These are phyloP conservation scores for Passalora sequoiae DNA, from an alignment of 2,329 filamentous ascomycete genomes.

Conservation along the genomic window DNA sequence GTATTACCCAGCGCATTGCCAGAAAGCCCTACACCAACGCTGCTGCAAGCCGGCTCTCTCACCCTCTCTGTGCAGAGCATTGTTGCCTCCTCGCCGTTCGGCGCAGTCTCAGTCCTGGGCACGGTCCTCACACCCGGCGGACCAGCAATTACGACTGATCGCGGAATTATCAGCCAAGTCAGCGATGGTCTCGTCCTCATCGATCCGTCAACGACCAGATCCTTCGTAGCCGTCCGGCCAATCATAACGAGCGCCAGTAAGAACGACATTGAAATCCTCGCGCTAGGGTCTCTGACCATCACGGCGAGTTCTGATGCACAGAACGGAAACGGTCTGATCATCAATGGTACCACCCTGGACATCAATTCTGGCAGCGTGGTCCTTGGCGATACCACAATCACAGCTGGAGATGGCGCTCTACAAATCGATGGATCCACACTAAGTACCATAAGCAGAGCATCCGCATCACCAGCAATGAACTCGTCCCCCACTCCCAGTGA, in stretches of 20 bases:
- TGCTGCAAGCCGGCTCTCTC: background rate
- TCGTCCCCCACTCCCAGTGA: no score
- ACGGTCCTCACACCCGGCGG: conserved; percentile 2
- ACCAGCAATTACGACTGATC: background rate
- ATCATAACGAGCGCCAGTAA: background rate
- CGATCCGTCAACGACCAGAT: background rate
- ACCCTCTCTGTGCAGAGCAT: background rate
- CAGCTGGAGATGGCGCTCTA: background rate
- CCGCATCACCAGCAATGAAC: no score
- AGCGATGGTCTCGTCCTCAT: conserved; percentile 6
- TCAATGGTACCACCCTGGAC: background rate
- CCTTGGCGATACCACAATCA: background rate
- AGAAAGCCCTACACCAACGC: background rate
- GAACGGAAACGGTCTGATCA: background rate
- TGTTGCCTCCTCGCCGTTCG: background rate
- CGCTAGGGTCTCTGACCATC: background rate
- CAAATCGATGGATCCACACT: background rate
- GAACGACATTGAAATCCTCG: background rate
- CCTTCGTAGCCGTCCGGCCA: background rate
- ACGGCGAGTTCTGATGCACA: background rate
- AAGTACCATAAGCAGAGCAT: no score
- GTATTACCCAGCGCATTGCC: background rate
- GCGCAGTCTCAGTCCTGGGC: background rate
- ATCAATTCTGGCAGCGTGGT: background rate
- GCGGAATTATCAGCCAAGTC: background rate